These are phyloP conservation scores for Leucaena leucocephala DNA, from an alignment of 306 rosid species.

Conservation along the genomic window DNA sequence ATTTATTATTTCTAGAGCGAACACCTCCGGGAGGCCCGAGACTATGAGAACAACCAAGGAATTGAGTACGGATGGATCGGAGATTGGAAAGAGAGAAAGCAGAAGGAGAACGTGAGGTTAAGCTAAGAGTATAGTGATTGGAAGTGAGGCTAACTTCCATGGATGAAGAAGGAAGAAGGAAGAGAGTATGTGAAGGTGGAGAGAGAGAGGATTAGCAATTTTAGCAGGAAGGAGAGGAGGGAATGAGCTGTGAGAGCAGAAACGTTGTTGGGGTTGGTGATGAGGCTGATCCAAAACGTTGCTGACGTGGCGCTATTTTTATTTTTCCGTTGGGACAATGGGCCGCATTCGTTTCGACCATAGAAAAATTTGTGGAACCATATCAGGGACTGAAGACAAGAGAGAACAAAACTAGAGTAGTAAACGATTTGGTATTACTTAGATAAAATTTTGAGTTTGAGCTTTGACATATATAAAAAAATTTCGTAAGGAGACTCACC, in stretches of 20 bases:
- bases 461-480: too few species aligned
- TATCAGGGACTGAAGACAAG: background rate
- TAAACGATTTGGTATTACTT: too few species aligned
- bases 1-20: conserved; percentile 41
- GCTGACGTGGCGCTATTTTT: conserved; percentile 46
- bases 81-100: conserved; percentile 42
- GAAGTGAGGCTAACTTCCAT: conserved; percentile 68
- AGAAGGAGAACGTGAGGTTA: conserved; percentile 44
- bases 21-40: conserved; percentile 55
- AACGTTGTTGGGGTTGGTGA: background rate
- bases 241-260: conserved; percentile 1
- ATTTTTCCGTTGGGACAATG: conserved; percentile 16
- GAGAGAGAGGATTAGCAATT: conserved; percentile 15
- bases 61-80: conserved; percentile 52
- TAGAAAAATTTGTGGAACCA: background rate
- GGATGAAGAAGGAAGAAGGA: conserved; percentile 31
- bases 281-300: conserved; percentile 38
- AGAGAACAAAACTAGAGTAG: background rate
- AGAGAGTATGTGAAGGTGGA: conserved; percentile 14
- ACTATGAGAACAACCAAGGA: conserved; percentile 58
- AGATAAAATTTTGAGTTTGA: too few species aligned
- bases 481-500: too few species aligned
- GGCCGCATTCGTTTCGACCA: conserved; percentile 11
- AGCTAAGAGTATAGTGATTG: conserved; percentile 46
- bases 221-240: conserved; percentile 44